Base-by-base conservation (phyloP, 2,329 filamentous ascomycete genomes). In the Monascus ruber region DNA sequence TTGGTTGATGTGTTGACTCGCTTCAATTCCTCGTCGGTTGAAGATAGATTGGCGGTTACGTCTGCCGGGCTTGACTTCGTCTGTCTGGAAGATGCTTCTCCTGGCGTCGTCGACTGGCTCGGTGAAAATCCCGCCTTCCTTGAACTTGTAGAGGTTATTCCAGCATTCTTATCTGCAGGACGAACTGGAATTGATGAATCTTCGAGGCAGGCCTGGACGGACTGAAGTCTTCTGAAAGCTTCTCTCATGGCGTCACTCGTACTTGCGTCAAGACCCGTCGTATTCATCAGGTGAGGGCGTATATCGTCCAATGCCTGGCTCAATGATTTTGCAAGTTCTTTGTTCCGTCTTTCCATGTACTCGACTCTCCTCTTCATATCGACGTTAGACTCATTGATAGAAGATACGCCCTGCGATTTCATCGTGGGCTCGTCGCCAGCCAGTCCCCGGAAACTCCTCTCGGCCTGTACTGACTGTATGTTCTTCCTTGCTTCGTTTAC, bases 401-500 rank as follows among this genome's bases (percentile, higher is more conserved):
- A 33, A 6, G 31, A 11, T 33, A 4, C 6, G 24, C 45, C 34
- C 11, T 49, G 47, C 5, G 51, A 31, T 26, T 28, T 35, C 8
- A 40, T 31, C 5, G 31, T 31, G 4, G 35, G 24, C 8, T 43
- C 42, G 38, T 47, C 46, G 34, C 48, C 39, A 29, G 3, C 10
- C 28, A 3, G 10, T 24, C 44, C 33, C 5, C 61, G 60, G 6
- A 56, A 44, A 17, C 49, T 50, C 7, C 56, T 53, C 34, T 62
- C 62, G 7, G 63, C 57, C 37, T 70, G 62, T 34, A 69, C 60
- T 29, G 58, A 59, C 46, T 69, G 64, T 50, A 71, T 65, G 41
- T 69, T 69, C 37, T 57, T 63, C 36, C 63, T 59, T 9, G 66
- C 65, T 51, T 70, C 66, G 17, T 53, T 65, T 33, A 69, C 62